Conservation (phyloP, 1,284 basidiomycete species). For the Irpex sp. region DNA sequence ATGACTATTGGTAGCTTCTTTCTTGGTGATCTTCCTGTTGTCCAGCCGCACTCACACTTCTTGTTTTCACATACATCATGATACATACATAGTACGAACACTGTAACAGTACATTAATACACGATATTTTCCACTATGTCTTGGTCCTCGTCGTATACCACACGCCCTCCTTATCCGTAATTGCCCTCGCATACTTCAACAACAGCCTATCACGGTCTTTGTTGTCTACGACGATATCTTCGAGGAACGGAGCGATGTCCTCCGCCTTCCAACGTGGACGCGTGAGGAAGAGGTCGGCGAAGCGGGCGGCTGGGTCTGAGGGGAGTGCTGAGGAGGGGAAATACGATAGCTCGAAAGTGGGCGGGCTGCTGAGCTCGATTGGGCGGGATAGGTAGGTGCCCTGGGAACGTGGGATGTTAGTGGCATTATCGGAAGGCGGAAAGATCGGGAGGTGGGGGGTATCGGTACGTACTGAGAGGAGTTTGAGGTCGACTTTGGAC, state of each 20-base stretch:
- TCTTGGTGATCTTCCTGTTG: neutral
- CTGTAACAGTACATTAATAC: neutral
- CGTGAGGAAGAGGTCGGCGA: slow-evolving; percentile 81
- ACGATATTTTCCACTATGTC: slow-evolving; percentile 8
- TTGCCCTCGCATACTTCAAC: slow-evolving; percentile 79
- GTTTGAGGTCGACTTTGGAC: slow-evolving; percentile 46
- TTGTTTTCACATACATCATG: too few species aligned
- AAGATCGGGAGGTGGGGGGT: too few species aligned
- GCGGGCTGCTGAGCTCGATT: slow-evolving; percentile 27
- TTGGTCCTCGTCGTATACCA: slow-evolving; percentile 67
- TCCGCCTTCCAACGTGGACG: slow-evolving; percentile 73
- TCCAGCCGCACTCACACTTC: too few species aligned
- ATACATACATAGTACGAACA: too few species aligned
- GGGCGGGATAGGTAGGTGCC: slow-evolving; percentile 61
- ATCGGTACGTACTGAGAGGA: slow-evolving; percentile 57
- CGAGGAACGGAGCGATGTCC: slow-evolving; percentile 79
- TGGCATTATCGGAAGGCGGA: neutral
- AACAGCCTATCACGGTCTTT: slow-evolving; percentile 87
- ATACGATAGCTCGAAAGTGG: slow-evolving; percentile 37
- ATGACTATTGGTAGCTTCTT: neutral
- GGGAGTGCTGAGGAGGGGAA: slow-evolving; percentile 76
- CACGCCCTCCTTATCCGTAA: slow-evolving; percentile 62
- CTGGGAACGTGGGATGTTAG: slow-evolving; percentile 30
- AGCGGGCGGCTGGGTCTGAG: slow-evolving; percentile 70
- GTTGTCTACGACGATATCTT: slow-evolving; percentile 74